Base-by-base conservation (phyloP, 495 filamentous ascomycete genomes). In the Penicillium arizonense region DNA sequence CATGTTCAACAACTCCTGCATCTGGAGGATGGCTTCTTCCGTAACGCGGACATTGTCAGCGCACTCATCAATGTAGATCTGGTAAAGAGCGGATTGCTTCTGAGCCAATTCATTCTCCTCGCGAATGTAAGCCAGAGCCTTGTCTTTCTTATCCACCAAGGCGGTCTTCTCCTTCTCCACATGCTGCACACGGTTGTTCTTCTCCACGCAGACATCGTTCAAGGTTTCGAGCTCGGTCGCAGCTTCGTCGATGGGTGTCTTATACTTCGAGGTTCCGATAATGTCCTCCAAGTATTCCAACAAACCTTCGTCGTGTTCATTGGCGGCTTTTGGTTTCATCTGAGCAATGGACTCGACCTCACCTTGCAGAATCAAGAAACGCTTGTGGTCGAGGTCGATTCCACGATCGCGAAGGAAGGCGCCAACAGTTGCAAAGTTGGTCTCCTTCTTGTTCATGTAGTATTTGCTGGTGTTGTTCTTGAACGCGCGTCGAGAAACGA, bases 291-390 rank as follows among this genome's bases (percentile, higher is more conserved):
- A 83, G 59, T 98, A 98, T 67, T 98, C 94, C 21, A 98, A 77
- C 23, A 98, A 80, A 14, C 94, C 94, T 63, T 98, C 94, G 58
- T 98, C 94, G 58, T 96, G 91, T 60, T 97, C 94, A 55, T 88
- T 90, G 20, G 79, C 86, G 3, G 95, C 94, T 68, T 98, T 98
- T 1, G 94, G 81, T 70, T 97, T 98, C 94, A 98, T 98, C 73
- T 98, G 94, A 23, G 94, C 93, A 60, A 98, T 98, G 0, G 91
- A 96, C 65, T 98, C 94, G 51, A 98, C 94, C 69, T 98, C 94
- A 55, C 94, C 94, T 70, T 98, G 94, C 42, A 98, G 74, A 65
- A 98, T 98, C 38, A 98, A 72, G 69, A 98, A 98, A 33, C 94
- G 90, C 74, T 98, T 98, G 74, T 98, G 94, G 59, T 98, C 95